Percentiles rank a stretch among this genome's conserved stretches.
phyloP scores from a whole-genome alignment of 495 filamentous ascomycete genomes.

The Acidiella bohemica region DNA sequence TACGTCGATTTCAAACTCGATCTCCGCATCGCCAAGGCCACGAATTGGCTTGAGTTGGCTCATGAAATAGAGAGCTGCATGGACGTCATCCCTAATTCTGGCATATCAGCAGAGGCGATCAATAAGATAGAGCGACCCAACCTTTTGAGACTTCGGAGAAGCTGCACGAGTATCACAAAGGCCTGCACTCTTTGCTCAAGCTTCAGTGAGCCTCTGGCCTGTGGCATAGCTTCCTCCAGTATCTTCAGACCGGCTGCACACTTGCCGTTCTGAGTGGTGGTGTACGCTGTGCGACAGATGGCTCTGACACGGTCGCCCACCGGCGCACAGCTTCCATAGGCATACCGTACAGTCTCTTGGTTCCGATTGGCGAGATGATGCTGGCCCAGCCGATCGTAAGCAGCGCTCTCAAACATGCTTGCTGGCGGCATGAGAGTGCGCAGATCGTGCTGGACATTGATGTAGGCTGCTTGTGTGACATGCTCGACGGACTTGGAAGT shows the following conservation, averaged over 20 bases:
- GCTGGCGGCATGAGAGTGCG: constrained; percentile 58
- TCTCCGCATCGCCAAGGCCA: constrained; percentile 44
- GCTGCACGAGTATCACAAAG: constrained; percentile 57
- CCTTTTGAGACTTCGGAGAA: constrained; percentile 56
- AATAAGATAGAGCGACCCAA: constrained; percentile 21
- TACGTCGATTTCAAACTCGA: constrained; percentile 54
- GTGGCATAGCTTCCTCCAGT: constrained; percentile 52
- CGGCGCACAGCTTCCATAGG: neutral
- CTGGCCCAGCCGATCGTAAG: constrained; percentile 67
- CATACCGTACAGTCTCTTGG: neutral
- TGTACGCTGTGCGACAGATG: constrained; percentile 42
- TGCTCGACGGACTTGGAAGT: constrained; percentile 62
- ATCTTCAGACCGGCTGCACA: constrained; percentile 56
- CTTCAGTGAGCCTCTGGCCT: constrained; percentile 60
- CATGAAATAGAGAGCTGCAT: constrained; percentile 12
- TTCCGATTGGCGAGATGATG: neutral
- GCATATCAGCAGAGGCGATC: constrained; percentile 11
- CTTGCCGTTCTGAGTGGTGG: constrained; percentile 50
- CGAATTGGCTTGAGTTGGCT: constrained; percentile 11
- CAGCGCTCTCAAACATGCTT: constrained; percentile 52
- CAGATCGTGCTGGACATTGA: constrained; percentile 65
- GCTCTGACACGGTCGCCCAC: constrained; percentile 53
- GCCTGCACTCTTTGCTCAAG: constrained; percentile 66
- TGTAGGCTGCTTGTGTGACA: constrained; percentile 65
- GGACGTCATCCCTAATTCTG: constrained; percentile 23